Conservation (phyloP, 2,329 filamentous ascomycete species). For the Atkinsonella hypoxylon region DNA sequence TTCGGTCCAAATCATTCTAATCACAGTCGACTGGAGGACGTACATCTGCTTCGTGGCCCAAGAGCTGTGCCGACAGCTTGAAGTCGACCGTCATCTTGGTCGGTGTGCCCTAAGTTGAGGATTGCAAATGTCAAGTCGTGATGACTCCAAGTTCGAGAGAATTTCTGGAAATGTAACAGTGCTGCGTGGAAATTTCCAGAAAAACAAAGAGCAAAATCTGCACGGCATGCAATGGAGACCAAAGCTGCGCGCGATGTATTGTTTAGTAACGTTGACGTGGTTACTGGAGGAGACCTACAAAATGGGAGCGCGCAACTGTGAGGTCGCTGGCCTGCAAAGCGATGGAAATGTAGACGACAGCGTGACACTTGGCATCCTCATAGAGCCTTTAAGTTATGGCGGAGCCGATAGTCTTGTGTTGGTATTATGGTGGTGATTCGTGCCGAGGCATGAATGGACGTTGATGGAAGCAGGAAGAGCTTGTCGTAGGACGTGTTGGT, state of each 20-base stretch:
- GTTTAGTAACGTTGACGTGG: constrained; percentile 6
- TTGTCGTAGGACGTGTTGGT: neutral
- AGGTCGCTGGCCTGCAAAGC: too few relatives aligned
- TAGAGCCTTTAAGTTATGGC: too few relatives aligned
- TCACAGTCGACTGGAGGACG: constrained; percentile 17
- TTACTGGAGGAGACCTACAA: constrained; percentile 1
- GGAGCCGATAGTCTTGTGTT: too few relatives aligned
- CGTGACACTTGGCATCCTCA: too few relatives aligned
- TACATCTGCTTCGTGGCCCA: constrained; percentile 91
- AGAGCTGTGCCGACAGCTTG: constrained; percentile 83
- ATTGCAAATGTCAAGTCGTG: neutral
- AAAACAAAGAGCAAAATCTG: too few relatives aligned
- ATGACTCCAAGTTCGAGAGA: neutral
- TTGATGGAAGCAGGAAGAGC: constrained; percentile 20
- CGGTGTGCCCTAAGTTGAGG: constrained; percentile 5
- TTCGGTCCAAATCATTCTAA: neutral
- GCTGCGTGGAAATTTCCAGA: too few relatives aligned
- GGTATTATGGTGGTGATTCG: neutral
- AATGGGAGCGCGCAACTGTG: too few relatives aligned
- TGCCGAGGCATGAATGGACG: constrained; percentile 6
- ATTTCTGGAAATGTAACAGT: neutral
- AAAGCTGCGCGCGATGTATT: too few relatives aligned
- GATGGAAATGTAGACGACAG: too few relatives aligned
- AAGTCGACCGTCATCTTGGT: constrained; percentile 62
- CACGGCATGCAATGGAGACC: too few relatives aligned